Evolutionary conservation across 352 stramenopile species (phyloP).

Genomic region (Saprolegnia parasitica): DNA sequence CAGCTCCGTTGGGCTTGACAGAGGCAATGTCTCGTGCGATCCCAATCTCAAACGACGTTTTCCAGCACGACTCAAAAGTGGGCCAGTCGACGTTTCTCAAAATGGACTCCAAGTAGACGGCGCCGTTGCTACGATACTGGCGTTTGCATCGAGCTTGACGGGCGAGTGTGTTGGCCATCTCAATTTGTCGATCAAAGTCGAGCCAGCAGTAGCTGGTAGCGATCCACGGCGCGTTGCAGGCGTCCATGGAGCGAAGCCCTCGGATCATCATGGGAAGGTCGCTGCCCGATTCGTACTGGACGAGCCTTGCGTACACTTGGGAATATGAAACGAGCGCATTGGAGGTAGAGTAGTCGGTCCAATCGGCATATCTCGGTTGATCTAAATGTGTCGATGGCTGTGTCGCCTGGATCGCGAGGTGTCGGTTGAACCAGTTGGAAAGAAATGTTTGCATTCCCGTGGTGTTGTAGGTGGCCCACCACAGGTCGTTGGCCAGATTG

Average conservation of each 20-base stretch:
- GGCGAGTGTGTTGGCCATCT: neutral
- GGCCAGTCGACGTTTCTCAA: neutral
- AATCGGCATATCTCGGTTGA: neutral
- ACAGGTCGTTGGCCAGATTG: constrained; percentile 25
- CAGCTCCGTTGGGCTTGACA: neutral
- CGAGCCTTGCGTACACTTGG: neutral
- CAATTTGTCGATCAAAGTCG: constrained; percentile 7
- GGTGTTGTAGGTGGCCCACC: constrained; percentile 23
- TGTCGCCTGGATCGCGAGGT: neutral
- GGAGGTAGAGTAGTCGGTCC: neutral
- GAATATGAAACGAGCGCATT: neutral
- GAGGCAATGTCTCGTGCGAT: neutral
- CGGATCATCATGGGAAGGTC: neutral
- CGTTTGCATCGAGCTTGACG: constrained; percentile 14
- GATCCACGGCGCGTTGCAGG: constrained; percentile 11
- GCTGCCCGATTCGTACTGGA: neutral
- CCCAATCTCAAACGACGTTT: constrained; percentile 9
- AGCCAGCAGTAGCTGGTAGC: constrained; percentile 22
- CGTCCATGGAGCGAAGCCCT: constrained; percentile 15
- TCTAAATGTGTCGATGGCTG: neutral
- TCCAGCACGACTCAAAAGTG: neutral
- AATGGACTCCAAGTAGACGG: constrained; percentile 5
- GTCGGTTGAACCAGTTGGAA: constrained; percentile 7
- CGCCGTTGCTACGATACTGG: neutral
- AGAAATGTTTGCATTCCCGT: constrained; percentile 1